Base-by-base conservation (phyloP, 768 basidiomycete species). In the Panellus pusillus region DNA sequence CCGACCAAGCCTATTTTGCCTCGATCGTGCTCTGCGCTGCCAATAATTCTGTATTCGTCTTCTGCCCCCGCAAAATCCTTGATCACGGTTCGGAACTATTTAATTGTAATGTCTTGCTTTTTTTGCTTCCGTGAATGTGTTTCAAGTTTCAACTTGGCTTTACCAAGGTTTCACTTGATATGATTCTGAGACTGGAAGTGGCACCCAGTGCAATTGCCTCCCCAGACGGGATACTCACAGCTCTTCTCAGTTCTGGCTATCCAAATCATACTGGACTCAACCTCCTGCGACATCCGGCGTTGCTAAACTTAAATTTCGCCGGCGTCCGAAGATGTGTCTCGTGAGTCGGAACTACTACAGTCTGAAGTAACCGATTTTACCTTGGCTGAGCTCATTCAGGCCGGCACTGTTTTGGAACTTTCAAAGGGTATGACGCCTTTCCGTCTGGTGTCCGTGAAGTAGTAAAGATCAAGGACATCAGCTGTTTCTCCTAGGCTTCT, bases 1-100 rank as follows among this genome's bases (percentile, higher is more conserved):
- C 41, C 45, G 20, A 18, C n/a, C 47, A 51, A 37, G 29, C 49
- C 49, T 47, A 35, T 55, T 50, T 51, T 47, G 47, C 49, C 19
- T 50, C 5, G 9, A 9, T 2, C 11, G 9, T 8, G 27, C 37
- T 17, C 41, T 47, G 8, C 32, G 18, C 36, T 38, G 47, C 28
- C 7, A 15, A 28, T 28, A 24, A 24, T 48, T 48, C 50, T 52
- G 36, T 43, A 51, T 56, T 38, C 36, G 49, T 15, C 28, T 46
- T 52, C 45, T 55, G n/a, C 54, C 54, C 50, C 54, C 47, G 47
- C 38, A 27, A n/a, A 42, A 44, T 52, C 50, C 31, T 54, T 42
- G 38, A 55, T 50, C 38, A n/a, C 45, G 55, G 43, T 57, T 48
- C 54, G 54, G 49, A 38, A 42, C 36, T 47, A 50, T 55, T 56